Evolutionary conservation across 148 eudicot genomes (phyloP), one percentile per base, ranked within the genome.

Genomic region (Rhododendron molle): DNA sequence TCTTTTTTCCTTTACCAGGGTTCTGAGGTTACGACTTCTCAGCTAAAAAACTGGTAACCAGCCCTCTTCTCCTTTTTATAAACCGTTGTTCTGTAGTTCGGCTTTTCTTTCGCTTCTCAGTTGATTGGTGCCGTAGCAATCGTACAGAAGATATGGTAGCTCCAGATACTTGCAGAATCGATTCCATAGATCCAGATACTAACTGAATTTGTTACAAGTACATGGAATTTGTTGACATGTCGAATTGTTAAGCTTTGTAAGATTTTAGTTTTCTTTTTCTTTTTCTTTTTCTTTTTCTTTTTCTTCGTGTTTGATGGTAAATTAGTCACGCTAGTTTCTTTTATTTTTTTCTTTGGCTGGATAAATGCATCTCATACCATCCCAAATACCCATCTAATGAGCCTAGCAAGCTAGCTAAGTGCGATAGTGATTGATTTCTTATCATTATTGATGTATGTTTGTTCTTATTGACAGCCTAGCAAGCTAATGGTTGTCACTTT

Each of bases 11-110:
- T 80, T 90, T 67, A 86, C 85, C 92, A 96, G 99, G 99, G 99
- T 84, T 87, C 98, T 86, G 99, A 96, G 88, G 92, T 96, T 84
- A 92, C 99, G 36, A 65, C 90, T 86, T 87, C 93, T 65, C 97
- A 96, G 87, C 91, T 97, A 30, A 97, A 95, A 87, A 97, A 95
- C 88, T 97, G 99, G 99, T 95, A 88, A 91, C 91, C 43, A 81
- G 1, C 52, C 30, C 15, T 72, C 32, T 50, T 60, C 44, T 40
- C 84, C 85, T 81, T 76, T 65, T 56, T 76, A 36, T 44, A 28
- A 4, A 47, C 52, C 60, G 71, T 71, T 10, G 81, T 32, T 83
- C 9, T 46, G 7, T 58, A 10, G 82, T 56, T 47, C 67, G 2
- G 43, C n/a, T 83, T 56, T 43, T 21, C 14, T 58, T 85, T 49